Evolutionary conservation across 1,284 basidiomycete genomes (phyloP), one percentile per base, ranked within the genome.

Genomic region (Tausonia pullulans): DNA sequence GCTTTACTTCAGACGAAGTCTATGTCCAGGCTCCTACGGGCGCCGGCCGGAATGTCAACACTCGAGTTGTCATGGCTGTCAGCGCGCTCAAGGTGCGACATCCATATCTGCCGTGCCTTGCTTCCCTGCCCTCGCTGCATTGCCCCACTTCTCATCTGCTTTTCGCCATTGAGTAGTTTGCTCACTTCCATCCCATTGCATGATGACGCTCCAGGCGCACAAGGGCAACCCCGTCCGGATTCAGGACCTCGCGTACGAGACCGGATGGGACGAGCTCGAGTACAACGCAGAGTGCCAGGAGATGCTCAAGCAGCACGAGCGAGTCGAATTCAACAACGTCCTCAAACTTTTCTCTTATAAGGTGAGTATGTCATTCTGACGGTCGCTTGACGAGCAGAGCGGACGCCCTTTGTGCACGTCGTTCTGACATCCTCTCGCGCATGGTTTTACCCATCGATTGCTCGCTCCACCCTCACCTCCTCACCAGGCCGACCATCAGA

Each of bases 1-100:
- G 27, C 43, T 3, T 3, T 14, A 11, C 43, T 44, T 43, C 43
- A 5, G 55, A n/a, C 4, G 43, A n/a, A 67, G 86, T 90, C 13
- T 90, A 85, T 75, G 88, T 89, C 13, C 90, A 93, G 74, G 89
- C 91, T 5, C 84, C 85, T 71, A 90, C 87, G 2, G 88, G 88
- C 7, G 83, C 85, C 7, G 90, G 89, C 7, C 81, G 78, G 56
- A 88, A 94, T 77, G 81, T 88, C 67, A 89, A 88, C 72, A 94
- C 91, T 0, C 89, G 92, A 74, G 81, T 95, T 49, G 84, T 90
- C 3, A 90, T 89, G 71, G 87, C 87, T 9, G 84, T 95, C 46
- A 84, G 85, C 71, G 83, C 87, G 72, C 82, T 95, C 66, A 92
- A 90, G 79, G 76, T 78, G 81, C 80, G 72, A 45, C 62, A 39